These are phyloP conservation scores for Senna siamea DNA, from an alignment of 306 rosid genomes.

Conservation along the genomic window DNA sequence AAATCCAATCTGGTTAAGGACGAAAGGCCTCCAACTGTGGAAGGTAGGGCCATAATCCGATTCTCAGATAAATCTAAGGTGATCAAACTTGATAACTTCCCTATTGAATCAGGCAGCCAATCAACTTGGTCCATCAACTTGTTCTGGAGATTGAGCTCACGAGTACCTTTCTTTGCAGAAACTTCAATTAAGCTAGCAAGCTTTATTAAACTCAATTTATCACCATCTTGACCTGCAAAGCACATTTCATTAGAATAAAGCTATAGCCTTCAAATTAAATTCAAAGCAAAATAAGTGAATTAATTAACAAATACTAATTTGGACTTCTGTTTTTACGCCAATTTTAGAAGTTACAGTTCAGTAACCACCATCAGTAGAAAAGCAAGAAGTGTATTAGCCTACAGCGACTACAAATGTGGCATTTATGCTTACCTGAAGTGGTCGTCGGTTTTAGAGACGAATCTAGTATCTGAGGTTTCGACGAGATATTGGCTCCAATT, in stretches of 20 bases:
- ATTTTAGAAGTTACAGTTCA: constrained; percentile 9
- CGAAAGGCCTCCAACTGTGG: constrained; percentile 75
- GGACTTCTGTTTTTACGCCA: background rate
- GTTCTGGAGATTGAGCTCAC: constrained; percentile 62
- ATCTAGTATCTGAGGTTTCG: constrained; percentile 60
- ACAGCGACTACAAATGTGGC: background rate
- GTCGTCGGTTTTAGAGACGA: constrained; percentile 58
- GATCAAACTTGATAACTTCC: constrained; percentile 73
- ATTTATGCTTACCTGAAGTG: constrained; percentile 46
- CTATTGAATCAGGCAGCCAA: constrained; percentile 87
- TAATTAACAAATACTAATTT: background rate
- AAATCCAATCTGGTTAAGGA: constrained; percentile 72
- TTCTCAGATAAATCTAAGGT: constrained; percentile 87
- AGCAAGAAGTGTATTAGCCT: background rate
- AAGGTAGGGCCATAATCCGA: constrained; percentile 66
- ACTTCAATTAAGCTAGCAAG: constrained; percentile 82
- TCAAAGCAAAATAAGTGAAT: background rate
- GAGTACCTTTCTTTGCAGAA: constrained; percentile 71
- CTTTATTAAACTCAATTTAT: constrained; percentile 76
- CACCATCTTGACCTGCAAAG: constrained; percentile 77
- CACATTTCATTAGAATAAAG: constrained; percentile 35
- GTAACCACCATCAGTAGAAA: background rate
- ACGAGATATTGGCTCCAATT: constrained; percentile 49
- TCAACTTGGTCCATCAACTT: constrained; percentile 81
- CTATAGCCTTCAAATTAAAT: constrained; percentile 6